Evolutionary conservation across 2,329 filamentous ascomycete genomes (phyloP), one percentile per base, ranked within the genome.

Genomic region (Penicillium rolfsii): DNA sequence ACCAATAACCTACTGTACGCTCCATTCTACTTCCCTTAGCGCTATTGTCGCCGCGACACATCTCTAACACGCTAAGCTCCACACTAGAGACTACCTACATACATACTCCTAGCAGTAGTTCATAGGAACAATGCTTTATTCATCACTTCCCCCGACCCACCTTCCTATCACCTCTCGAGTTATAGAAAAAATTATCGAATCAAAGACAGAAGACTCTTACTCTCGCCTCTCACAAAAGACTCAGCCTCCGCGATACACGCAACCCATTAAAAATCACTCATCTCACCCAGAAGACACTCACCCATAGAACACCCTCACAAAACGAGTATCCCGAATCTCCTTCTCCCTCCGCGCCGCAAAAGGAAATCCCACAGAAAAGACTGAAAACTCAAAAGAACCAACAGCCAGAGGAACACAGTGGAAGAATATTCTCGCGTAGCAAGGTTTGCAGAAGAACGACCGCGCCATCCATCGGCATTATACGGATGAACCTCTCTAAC

Each of bases 61-160:
- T 35, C 46, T 50, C 46, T 11, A 12, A 35, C 46, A 50, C 46
- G 28, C 46, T 50, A 50, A 48, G 28, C 46, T 50, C 46, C 46
- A 35, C 46, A 50, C n/a, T 36, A 14, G 14, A 5, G 35, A 35
- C 28, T 19, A 19, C 3, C 28, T 19, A 19, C 3, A 2, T 28
- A 35, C 22, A 12, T 11, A 49, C n/a, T 43, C n/a, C 7, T 9
- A 22, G n/a, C 12, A 16, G 2, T 22, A 11, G 9, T 33, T 6
- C 12, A 35, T 4, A 16, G 33, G 30, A 19, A 50, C 46, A 35
- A 50, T 22, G 30, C 26, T 49, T 50, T n/a, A 33, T 35, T 33
- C 28, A 22, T 19, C 28, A 19, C 12, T 16, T 5, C 16, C n/a
- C 8, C 16, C 46, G 19, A 46, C 43, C 7, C 5, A 43, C 19